phyloP scores from a whole-genome alignment of 495 filamentous ascomycete genomes.

The Podospora pseudoanserina region DNA sequence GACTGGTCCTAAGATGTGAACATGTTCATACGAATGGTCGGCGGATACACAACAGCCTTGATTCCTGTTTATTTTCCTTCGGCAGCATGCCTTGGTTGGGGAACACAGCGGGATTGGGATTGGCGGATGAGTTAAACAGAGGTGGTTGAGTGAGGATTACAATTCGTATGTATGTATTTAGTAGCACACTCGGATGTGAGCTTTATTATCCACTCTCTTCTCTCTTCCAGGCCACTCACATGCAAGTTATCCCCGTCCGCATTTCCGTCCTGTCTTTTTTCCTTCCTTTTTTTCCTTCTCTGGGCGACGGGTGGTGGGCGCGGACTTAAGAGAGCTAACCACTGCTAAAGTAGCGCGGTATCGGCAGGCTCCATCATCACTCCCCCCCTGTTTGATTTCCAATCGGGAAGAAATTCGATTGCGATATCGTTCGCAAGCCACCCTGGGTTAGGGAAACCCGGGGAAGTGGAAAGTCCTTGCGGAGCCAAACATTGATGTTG shows the following conservation, averaged over 20 bases:
- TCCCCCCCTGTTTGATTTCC: neutral
- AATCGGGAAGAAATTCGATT: neutral
- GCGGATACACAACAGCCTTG: neutral
- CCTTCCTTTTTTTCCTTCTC: neutral
- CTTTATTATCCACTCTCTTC: neutral
- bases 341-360: conserved; percentile 5
- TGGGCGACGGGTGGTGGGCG: neutral
- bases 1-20: neutral
- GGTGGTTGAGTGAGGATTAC: neutral
- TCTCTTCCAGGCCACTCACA: neutral
- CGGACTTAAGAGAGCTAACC: neutral
- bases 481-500: no score
- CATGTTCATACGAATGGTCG: neutral
- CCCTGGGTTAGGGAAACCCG: neutral
- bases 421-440: neutral
- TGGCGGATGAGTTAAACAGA: neutral
- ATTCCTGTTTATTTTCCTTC: neutral
- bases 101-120: neutral
- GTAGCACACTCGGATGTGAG: neutral
- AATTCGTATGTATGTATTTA: neutral
- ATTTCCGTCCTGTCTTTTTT: neutral
- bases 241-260: neutral
- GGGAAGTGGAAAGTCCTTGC: neutral
- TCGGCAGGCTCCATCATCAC: neutral
- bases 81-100: neutral